These are phyloP conservation scores for Clausena lansium DNA, from an alignment of 345 rosid genomes.

Conservation along the genomic window DNA sequence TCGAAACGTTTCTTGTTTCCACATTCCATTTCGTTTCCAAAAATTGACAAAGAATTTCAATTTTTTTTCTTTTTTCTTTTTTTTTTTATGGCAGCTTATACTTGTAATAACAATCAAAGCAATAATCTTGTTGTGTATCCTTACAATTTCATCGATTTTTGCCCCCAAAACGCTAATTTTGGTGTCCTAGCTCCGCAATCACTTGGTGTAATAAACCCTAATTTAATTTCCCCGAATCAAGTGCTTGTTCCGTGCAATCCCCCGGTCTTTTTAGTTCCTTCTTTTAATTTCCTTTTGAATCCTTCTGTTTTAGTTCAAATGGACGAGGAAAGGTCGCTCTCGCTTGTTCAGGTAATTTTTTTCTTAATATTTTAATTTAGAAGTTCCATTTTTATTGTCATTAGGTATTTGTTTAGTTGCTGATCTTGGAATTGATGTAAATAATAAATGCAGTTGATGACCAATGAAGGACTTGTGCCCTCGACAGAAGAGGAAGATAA, in stretches of 20 bases:
- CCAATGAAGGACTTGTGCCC: slow-evolving; percentile 43
- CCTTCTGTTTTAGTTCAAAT: slow-evolving; percentile 21
- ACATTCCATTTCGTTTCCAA: background rate
- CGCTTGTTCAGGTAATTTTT: slow-evolving; percentile 43
- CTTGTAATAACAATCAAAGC: background rate
- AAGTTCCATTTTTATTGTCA: background rate
- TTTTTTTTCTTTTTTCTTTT: too few relatives aligned
- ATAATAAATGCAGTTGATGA: slow-evolving; percentile 33
- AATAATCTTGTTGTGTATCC: slow-evolving; percentile 13
- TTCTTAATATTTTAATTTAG: too few relatives aligned
- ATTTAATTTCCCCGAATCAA: background rate
- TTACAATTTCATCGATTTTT: slow-evolving; percentile 6
- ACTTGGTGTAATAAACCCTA: slow-evolving; percentile 14
- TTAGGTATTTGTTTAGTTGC: background rate
- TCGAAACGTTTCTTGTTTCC: too few relatives aligned
- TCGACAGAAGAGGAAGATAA: slow-evolving; percentile 43
- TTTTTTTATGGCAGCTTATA: slow-evolving; percentile 27
- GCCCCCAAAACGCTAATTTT: background rate
- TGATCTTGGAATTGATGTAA: background rate
- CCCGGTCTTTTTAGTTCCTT: slow-evolving; percentile 13
- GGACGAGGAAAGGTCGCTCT: slow-evolving; percentile 43
- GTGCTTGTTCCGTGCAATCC: slow-evolving; percentile 18
- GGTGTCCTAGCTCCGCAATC: background rate
- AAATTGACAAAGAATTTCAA: too few relatives aligned
- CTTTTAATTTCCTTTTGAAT: slow-evolving; percentile 6